Evolutionary conservation across 1,284 basidiomycete species (phyloP), one percentile per base, ranked within the genome.

Genomic region (Trichosporon sp.): DNA sequence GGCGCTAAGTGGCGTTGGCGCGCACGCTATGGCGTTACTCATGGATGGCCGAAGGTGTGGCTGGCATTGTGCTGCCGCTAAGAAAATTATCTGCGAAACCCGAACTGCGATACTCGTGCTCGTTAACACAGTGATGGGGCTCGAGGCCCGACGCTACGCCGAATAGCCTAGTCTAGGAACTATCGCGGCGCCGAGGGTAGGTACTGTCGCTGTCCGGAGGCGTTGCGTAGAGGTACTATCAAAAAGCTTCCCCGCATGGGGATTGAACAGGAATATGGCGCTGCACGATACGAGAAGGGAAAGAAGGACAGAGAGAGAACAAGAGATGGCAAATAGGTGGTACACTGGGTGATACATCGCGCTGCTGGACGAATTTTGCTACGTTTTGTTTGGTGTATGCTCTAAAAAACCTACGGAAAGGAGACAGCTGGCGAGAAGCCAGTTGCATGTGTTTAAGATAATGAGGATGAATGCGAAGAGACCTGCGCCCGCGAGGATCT

Each of bases 321-420:
- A 54, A 8, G 43, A n/a, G 43, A 40, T 12, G 26, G 26, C 26
- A 26, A 26, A 26, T n/a, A n/a, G 35, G 31, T 63, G 31, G 59
- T 63, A 63, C 59, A 63, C 31, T 63, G 32, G 3, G 31, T 63
- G 59, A 63, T 63, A 63, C 59, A 63, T 63, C 59, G 59, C 32
- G 32, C 32, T 35, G 16, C n/a, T n/a, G 12, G 54, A 59, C 12
- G 31, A 56, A 12, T 26, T n/a, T 35, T 35, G 59, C 59, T 63
- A 35, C 16, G 12, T 63, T 37, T 35, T 63, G 54, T 32, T 26
- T 35, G 32, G 59, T 26, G 56, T 63, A 35, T 63, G 32, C 14
- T 63, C 59, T 63, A 35, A 37, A 37, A 26, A n/a, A 63, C 31
- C 59, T 32, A 35, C 16, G 31, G 11, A 14, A 26, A 26, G 59